A percentile compares a stretch with the other conserved stretches of the same genome.
Conservation (phyloP, 1,284 basidiomycete genomes). For the Leccinum subrobustum region DNA sequence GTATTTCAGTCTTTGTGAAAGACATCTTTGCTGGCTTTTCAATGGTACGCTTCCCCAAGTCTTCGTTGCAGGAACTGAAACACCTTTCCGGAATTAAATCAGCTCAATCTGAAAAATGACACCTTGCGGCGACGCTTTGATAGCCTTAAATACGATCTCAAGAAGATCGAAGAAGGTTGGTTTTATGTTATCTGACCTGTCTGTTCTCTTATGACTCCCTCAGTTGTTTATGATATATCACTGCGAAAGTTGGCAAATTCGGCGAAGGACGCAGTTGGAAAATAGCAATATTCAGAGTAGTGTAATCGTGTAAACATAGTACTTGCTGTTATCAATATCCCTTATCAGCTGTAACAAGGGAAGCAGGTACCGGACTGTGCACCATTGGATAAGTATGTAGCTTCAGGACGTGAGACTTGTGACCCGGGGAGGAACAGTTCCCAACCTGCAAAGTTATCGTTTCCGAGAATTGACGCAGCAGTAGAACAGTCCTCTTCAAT, state of each 20-base stretch:
- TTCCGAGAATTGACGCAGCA: neutral
- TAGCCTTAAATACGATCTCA: conserved; percentile 83
- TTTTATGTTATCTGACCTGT: conserved; percentile 3
- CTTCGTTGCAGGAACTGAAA: conserved; percentile 13
- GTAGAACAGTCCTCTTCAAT: neutral
- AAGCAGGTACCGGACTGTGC: neutral
- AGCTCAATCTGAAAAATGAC: conserved; percentile 89
- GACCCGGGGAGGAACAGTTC: neutral
- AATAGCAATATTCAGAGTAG: neutral
- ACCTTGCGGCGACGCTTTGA: conserved; percentile 75
- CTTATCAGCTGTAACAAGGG: neutral
- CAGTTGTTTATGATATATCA: conserved; percentile 85
- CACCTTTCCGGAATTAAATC: conserved; percentile 2
- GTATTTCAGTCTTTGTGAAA: conserved; percentile 80
- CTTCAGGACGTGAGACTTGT: neutral
- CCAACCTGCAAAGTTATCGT: neutral
- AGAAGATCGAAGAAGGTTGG: conserved; percentile 86
- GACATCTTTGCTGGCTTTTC: conserved; percentile 81
- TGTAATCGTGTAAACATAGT: neutral
- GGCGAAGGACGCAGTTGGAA: conserved; percentile 1
- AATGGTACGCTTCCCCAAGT: conserved; percentile 48
- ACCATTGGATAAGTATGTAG: neutral
- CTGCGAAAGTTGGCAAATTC: conserved; percentile 59
- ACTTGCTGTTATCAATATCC: neutral
- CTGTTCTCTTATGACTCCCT: conserved; percentile 8